Base-by-base conservation (phyloP, 208 protist genomes). In the Wallacemonas sp. region DNA sequence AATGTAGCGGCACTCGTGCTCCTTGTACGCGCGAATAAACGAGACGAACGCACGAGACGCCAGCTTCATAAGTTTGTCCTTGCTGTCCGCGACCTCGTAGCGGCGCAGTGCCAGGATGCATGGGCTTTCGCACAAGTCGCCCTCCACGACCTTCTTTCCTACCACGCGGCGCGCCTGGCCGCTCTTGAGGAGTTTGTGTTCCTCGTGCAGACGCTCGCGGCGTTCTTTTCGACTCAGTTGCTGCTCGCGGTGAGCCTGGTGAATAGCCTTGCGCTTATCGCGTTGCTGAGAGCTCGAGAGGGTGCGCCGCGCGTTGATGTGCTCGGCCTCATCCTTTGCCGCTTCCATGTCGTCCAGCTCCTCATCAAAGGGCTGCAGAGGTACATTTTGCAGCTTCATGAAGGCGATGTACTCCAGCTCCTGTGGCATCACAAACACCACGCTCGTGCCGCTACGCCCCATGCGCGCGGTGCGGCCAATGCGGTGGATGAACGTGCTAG, bases 391-490 rank as follows among this genome's bases (percentile, higher is more conserved):
- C 29, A 97, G 79, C 42, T 67, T 53, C 80, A 98, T 94, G 62
- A 94, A 98, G 29, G 91, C 75, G 3, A 98, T 70, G 75, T 98
- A 98, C 64, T 94, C 81, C 24, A 89, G 67, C 80, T 99, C 98
- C 41, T 88, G 78, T 9, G 95, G 94, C 72, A 95, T 81, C 0
- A 99, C 68, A 63, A 99, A 97, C 1, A 98, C 77, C 1, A 98
- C 52, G 34, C 95, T 96, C 48, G 74, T 73, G n/a, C 97, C 97
- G 5, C 69, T 70, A 13, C 94, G 87, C 26, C 97, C 97, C 81
- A 98, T 91, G 27, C 98, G 91, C 2, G 97, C 98, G 6, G 98
- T 99, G 55, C 98, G 87, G 19, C 98, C 98, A 34, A 98, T 97
- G 53, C 97, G 91, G 73, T 99, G 98, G 33, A 99, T 97, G 68